phyloP scores from a whole-genome alignment of 495 filamentous ascomycete genomes.

The Hypoxylon intermedium region DNA sequence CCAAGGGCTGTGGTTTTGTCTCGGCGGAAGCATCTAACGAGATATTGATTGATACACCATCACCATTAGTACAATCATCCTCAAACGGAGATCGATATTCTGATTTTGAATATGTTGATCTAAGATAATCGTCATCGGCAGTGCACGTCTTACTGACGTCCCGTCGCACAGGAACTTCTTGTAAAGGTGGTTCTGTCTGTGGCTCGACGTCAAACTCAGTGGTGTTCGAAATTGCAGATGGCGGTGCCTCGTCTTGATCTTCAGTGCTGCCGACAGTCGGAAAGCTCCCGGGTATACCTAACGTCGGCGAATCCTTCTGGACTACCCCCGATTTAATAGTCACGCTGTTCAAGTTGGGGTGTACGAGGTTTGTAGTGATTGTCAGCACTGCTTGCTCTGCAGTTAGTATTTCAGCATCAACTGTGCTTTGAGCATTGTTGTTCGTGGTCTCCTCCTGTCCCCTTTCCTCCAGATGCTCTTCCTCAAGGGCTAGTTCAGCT shows the following conservation, averaged over 20 bases:
- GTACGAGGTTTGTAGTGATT: slow-evolving; percentile 38
- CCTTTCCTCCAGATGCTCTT: slow-evolving; percentile 17
- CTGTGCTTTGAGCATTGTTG: slow-evolving; percentile 12
- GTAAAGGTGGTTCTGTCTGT: slow-evolving; percentile 62
- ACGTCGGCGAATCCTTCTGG: slow-evolving; percentile 68
- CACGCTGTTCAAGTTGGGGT: slow-evolving; percentile 19
- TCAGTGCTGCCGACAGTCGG: slow-evolving; percentile 36
- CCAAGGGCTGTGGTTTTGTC: slow-evolving; percentile 8
- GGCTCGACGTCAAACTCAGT: slow-evolving; percentile 75
- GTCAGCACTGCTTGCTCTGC: slow-evolving; percentile 39
- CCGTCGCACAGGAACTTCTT: slow-evolving; percentile 34
- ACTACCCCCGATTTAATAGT: slow-evolving; percentile 4
- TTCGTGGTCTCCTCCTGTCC: slow-evolving; percentile 15
- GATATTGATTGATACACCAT: slow-evolving; percentile 49
- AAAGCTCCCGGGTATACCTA: slow-evolving; percentile 70
- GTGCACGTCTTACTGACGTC: slow-evolving; percentile 33
- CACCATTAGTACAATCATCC: slow-evolving; percentile 49
- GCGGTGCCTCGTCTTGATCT: slow-evolving; percentile 54
- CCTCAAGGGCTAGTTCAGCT: slow-evolving; percentile 10
- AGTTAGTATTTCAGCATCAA: slow-evolving; percentile 15
- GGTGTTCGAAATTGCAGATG: slow-evolving; percentile 63
- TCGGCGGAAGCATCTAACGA: slow-evolving; percentile 47
- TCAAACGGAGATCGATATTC: slow-evolving; percentile 50
- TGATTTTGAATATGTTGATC: slow-evolving; percentile 36
- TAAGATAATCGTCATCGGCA: slow-evolving; percentile 8